Evolutionary conservation across 2,329 filamentous ascomycete species (phyloP).

Genomic region (Ilyonectria sp.): DNA sequence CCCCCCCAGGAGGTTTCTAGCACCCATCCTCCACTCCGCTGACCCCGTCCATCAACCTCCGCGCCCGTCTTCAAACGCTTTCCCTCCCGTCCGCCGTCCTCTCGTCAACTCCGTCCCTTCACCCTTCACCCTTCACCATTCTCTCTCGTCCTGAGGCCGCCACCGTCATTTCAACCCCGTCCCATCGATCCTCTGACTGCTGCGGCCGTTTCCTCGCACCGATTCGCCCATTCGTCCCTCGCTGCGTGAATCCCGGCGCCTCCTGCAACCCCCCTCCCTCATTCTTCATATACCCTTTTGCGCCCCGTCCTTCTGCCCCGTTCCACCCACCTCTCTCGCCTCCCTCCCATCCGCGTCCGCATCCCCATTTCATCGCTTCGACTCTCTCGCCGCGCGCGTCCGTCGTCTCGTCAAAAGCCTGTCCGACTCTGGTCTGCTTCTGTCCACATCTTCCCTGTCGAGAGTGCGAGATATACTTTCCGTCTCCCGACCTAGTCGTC

Average conservation of each 20-base stretch:
- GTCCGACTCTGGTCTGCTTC: constrained; percentile 7
- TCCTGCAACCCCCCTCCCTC: constrained; percentile 28
- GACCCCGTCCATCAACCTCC: constrained; percentile 35
- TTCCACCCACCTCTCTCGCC: constrained; percentile 46
- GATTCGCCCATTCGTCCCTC: constrained; percentile 12
- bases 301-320: constrained; percentile 44
- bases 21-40: constrained; percentile 29
- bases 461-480: constrained; percentile 36
- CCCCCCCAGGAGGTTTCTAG: constrained; percentile 47
- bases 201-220: constrained; percentile 4
- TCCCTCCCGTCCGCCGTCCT: constrained; percentile 28
- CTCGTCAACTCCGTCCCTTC: constrained; percentile 25
- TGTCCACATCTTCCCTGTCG: constrained; percentile 12
- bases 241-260: constrained; percentile 16
- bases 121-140: constrained; percentile 29
- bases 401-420: constrained; percentile 28
- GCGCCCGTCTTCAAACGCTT: constrained; percentile 27
- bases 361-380: constrained; percentile 32
- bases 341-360: constrained; percentile 32
- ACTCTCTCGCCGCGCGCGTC: constrained; percentile 34
- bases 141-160: constrained; percentile 42
- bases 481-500: constrained; percentile 28
- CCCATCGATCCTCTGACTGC: constrained; percentile 8
- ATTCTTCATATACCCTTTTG: constrained; percentile 48
- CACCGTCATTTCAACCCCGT: constrained; percentile 20